A percentile compares a stretch with the other conserved stretches of the same genome.
Evolutionary conservation across 805 yeast genomes (phyloP).

Genomic region (Naumovozyma dairenensis): DNA sequence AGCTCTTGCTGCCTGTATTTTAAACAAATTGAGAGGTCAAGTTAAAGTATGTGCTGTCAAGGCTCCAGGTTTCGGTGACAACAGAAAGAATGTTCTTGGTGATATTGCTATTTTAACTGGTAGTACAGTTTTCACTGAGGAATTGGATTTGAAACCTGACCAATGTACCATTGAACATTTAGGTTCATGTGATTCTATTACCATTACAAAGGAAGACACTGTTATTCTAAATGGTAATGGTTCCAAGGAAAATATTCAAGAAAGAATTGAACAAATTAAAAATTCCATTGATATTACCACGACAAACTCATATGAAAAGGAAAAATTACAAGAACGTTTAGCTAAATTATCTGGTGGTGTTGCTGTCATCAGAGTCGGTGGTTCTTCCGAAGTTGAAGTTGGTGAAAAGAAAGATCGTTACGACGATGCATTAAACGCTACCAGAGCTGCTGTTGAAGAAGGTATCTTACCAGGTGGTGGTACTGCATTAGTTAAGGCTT

Average conservation of each 20-base stretch:
- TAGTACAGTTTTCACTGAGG: slow-evolving; percentile 80
- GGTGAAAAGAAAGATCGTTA: slow-evolving; percentile 99
- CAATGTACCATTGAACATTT: slow-evolving; percentile 81
- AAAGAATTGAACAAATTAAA: slow-evolving; percentile 92
- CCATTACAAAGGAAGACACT: slow-evolving; percentile 92
- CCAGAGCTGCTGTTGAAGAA: slow-evolving; percentile 97
- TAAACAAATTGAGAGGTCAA: slow-evolving; percentile 96
- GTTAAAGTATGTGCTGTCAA: slow-evolving; percentile 95
- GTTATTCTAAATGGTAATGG: slow-evolving; percentile 92
- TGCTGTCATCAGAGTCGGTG: slow-evolving; percentile 96
- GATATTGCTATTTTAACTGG: slow-evolving; percentile 93
- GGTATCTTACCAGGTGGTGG: slow-evolving; percentile 99
- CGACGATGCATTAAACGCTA: slow-evolving; percentile 96
- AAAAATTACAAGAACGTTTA: slow-evolving; percentile 92
- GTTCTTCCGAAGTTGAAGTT: slow-evolving; percentile 93
- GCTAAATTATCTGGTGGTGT: slow-evolving; percentile 98
- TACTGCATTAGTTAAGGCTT: slow-evolving; percentile 91
- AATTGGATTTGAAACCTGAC: slow-evolving; percentile 90
- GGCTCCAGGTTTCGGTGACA: slow-evolving; percentile 99
- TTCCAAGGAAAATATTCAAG: slow-evolving; percentile 62
- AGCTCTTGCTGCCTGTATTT: slow-evolving; percentile 94
- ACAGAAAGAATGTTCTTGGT: slow-evolving; percentile 91
- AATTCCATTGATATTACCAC: slow-evolving; percentile 61
- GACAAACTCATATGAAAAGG: slow-evolving; percentile 82
- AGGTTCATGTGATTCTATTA: slow-evolving; percentile 85